Evolutionary conservation across 2,329 filamentous ascomycete genomes (phyloP).

Genomic region (Ceratocystis eucalypticola): DNA sequence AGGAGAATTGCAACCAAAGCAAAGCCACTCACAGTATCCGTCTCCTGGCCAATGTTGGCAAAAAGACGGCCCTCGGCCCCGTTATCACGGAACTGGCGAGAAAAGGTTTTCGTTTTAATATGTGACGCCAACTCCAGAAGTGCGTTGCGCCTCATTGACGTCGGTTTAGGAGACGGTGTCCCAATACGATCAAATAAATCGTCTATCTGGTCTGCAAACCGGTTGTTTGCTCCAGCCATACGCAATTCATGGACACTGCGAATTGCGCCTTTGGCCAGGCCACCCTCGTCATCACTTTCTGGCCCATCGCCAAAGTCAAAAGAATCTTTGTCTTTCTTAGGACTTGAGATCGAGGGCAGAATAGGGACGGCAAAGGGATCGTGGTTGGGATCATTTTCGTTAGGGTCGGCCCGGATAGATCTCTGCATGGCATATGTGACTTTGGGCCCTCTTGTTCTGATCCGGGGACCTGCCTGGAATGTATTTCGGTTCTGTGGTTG

Average conservation of each 20-base stretch:
- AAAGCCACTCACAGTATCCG: slow-evolving; percentile 49
- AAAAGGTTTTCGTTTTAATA: slow-evolving; percentile 48
- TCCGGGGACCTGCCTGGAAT: slow-evolving; percentile 6
- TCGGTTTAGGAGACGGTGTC: slow-evolving; percentile 32
- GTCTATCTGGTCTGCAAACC: slow-evolving; percentile 52
- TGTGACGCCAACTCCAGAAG: slow-evolving; percentile 47
- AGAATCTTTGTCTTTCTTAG: slow-evolving; percentile 17
- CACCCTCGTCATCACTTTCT: slow-evolving; percentile 30
- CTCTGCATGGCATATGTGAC: slow-evolving; percentile 29
- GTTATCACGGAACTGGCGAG: slow-evolving; percentile 59
- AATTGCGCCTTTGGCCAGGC: slow-evolving; percentile 37
- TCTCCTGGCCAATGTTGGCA: slow-evolving; percentile 43
- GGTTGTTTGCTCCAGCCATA: slow-evolving; percentile 52
- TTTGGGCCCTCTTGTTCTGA: slow-evolving; percentile 25
- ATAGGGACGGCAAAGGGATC: slow-evolving; percentile 17
- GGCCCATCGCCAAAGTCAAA: slow-evolving; percentile 18
- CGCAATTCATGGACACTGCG: slow-evolving; percentile 52
- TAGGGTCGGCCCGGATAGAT: slow-evolving; percentile 18
- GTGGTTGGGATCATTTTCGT: slow-evolving; percentile 17
- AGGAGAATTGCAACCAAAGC: slow-evolving; percentile 50
- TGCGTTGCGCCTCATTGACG: slow-evolving; percentile 43
- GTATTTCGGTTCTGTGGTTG: neutral
- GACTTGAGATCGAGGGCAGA: slow-evolving; percentile 10
- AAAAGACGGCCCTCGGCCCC: slow-evolving; percentile 57
- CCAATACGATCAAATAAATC: slow-evolving; percentile 50